Base-by-base conservation (phyloP, 1,284 basidiomycete species). In the Anthracocystis panici-leucophaei region DNA sequence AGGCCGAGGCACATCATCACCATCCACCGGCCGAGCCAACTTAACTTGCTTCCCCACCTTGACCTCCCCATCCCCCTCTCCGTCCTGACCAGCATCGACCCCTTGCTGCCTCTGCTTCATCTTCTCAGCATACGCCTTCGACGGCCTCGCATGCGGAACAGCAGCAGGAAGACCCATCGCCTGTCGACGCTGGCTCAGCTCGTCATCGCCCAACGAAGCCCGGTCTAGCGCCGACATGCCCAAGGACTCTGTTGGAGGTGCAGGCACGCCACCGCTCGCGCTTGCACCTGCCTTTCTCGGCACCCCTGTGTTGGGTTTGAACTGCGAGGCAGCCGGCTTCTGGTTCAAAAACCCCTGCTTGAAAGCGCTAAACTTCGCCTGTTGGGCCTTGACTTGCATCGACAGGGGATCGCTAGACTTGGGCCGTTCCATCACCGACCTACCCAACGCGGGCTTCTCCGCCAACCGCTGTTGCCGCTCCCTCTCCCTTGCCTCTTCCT, bases 41-140 rank as follows among this genome's bases (percentile, higher is more conserved):
- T 65, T 33, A 2, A 49, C 48, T 49, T 49, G 25, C 27, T 16
- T 31, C 31, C 48, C 48, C 14, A 31, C 48, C 23, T 31, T 49
- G 18, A 46, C 58, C 46, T 45, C 33, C n/a, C 23, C 51, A 7
- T 51, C 55, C 21, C 6, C 54, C 20, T 45, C 56, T 16, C 57
- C 66, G 29, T 38, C 49, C 27, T 40, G 45, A 14, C 44, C 66
- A 3, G 9, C 11, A 4, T 8, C 29, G 3, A 46, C 31, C 2
- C 68, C 74, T 23, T 65, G 27, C 21, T 64, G 60, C 21, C 62
- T 52, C 21, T 59, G 66, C 56, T 49, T 69, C 48, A 84, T 73
- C 53, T 78, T 79, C 41, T 78, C 78, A 0, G 79, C 79, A 54
- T 74, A 84, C 29, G 82, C 82, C 54, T 84, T 84, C n/a, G 77